Percentiles rank a stretch among this genome's conserved stretches.
These are phyloP conservation scores for Stramenopiles sp. DNA, from an alignment of 352 stramenopile genomes.

Conservation along the genomic window DNA sequence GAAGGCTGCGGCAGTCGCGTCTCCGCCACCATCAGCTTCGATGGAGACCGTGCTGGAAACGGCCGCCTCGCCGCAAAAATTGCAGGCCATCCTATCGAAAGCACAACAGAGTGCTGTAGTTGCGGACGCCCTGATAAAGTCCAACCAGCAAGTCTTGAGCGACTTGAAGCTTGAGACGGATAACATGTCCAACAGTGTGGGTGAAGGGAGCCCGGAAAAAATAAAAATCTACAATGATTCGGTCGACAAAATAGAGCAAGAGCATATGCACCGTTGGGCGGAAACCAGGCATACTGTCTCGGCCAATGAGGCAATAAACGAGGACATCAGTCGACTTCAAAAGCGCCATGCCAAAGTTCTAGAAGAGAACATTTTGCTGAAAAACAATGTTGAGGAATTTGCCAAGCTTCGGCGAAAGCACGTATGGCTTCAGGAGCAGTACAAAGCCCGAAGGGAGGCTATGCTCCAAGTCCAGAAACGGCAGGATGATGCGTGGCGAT, in stretches of 20 bases:
- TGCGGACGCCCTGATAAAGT: background rate
- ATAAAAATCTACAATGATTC: background rate
- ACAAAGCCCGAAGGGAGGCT: background rate
- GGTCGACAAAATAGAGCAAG: background rate
- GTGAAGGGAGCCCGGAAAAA: slow-evolving; percentile 3
- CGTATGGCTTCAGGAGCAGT: background rate
- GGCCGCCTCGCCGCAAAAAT: no score
- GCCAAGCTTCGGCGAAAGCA: background rate
- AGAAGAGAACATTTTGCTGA: background rate
- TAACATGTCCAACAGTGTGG: background rate
- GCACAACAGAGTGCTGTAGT: background rate
- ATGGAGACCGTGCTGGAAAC: no score
- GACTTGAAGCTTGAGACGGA: background rate
- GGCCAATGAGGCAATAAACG: background rate
- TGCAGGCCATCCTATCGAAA: no score
- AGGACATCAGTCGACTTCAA: background rate
- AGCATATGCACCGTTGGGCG: background rate
- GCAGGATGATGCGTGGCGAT: background rate
- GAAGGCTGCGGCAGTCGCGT: no score
- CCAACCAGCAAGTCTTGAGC: background rate
- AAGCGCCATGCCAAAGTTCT: background rate
- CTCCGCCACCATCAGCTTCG: no score
- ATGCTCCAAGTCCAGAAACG: background rate
- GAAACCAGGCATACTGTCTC: background rate
- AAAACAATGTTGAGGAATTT: background rate